These are phyloP conservation scores for Phialemoniopsis sp. DNA, from an alignment of 2,329 filamentous ascomycete species.

Conservation along the genomic window DNA sequence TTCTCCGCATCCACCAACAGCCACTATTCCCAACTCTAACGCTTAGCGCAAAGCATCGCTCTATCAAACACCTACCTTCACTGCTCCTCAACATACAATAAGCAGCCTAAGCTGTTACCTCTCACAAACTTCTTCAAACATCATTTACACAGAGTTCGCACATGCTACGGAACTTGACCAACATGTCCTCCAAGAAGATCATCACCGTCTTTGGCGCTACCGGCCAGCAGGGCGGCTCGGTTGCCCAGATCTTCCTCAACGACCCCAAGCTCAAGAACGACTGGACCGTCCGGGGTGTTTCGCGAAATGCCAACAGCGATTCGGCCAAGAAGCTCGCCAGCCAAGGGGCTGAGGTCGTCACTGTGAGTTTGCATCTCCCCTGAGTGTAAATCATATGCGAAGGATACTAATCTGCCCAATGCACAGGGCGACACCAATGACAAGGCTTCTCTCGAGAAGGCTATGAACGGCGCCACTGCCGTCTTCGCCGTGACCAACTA, in stretches of 20 bases:
- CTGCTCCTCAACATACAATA: too few relatives aligned
- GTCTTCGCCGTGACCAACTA: slow-evolving; percentile 50
- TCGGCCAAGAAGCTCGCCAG: slow-evolving; percentile 30
- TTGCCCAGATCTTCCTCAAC: slow-evolving; percentile 13
- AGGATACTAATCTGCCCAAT: background rate
- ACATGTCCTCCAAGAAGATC: slow-evolving; percentile 4
- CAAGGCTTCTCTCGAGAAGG: slow-evolving; percentile 34
- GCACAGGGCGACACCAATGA: slow-evolving; percentile 44
- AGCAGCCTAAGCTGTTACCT: too few relatives aligned
- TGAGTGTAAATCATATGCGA: background rate
- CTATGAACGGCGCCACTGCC: slow-evolving; percentile 39
- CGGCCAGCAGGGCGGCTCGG: slow-evolving; percentile 16
- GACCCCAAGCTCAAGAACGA: slow-evolving; percentile 11
- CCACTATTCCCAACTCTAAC: too few relatives aligned
- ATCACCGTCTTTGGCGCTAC: slow-evolving; percentile 19
- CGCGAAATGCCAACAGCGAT: slow-evolving; percentile 33
- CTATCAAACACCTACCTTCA: too few relatives aligned
- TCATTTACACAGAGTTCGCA: too few relatives aligned
- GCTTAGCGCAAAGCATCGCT: too few relatives aligned
- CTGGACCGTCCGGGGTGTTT: slow-evolving; percentile 37
- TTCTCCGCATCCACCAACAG: too few relatives aligned
- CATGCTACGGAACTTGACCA: too few relatives aligned
- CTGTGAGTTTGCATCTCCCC: slow-evolving; percentile 7
- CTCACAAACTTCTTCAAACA: too few relatives aligned
- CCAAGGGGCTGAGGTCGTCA: slow-evolving; percentile 41